These are phyloP conservation scores for Termitomyces eurrhizus DNA, from an alignment of 768 basidiomycete genomes.

Conservation along the genomic window DNA sequence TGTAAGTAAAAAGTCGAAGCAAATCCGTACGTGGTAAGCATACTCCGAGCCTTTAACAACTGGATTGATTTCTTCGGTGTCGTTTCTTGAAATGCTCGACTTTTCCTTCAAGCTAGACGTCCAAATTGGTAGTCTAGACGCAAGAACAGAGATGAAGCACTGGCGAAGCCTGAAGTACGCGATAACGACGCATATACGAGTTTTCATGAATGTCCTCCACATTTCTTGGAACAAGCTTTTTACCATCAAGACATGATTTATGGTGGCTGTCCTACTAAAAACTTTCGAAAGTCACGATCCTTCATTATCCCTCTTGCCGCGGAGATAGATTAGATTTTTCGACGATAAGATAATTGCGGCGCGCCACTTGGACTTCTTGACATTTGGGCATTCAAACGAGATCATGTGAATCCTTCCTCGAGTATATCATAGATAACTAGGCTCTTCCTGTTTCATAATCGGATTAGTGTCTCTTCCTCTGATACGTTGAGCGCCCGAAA, in stretches of 20 bases:
- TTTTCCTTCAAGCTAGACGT: conserved; percentile 23
- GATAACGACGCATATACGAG: not conserved
- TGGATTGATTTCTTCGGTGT: conserved; percentile 40
- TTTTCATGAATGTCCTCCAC: not conserved
- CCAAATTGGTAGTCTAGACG: not conserved
- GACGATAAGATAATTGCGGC: not conserved
- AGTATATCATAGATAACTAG: not conserved
- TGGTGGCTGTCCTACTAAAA: not conserved
- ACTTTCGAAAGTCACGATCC: not conserved
- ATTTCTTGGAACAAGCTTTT: not conserved
- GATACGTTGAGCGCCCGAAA: not conserved
- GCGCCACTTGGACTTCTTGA: not conserved
- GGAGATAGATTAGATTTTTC: conserved; percentile 7
- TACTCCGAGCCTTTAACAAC: conserved; percentile 55
- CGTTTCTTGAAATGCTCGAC: conserved; percentile 18
- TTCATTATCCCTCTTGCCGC: not conserved
- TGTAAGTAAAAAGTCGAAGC: not conserved
- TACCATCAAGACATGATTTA: not conserved
- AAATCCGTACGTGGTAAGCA: conserved; percentile 47
- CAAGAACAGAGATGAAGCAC: conserved; percentile 1
- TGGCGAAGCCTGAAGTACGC: not conserved
- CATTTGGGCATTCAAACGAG: not conserved
- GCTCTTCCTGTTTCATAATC: not conserved
- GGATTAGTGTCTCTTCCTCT: not conserved
- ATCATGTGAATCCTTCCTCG: not conserved